Percentiles rank a stretch among this genome's conserved stretches.
Evolutionary conservation across 2,329 filamentous ascomycete species (phyloP).

Genomic region (Hypoxylon sp.): DNA sequence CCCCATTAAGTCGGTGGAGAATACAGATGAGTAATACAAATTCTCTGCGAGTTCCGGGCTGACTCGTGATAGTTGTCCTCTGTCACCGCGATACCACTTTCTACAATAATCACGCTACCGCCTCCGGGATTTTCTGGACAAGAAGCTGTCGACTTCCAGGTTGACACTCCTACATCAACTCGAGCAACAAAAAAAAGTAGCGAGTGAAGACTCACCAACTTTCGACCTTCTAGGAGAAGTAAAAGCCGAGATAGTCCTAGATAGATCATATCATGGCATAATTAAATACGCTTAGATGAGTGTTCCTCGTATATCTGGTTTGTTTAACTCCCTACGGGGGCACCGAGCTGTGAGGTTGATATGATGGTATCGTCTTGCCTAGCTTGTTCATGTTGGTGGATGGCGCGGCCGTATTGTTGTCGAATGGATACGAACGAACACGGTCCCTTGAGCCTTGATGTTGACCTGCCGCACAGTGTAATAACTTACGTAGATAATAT

Average conservation of each 20-base stretch:
- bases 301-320: conserved; percentile 1
- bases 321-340: conserved; percentile 2
- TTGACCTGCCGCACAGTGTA: conserved; percentile 20
- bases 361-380: conserved; percentile 21
- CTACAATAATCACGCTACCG: conserved; percentile 5
- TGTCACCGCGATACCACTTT: conserved; percentile 12
- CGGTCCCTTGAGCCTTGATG: conserved; percentile 33
- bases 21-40: conserved; percentile 24
- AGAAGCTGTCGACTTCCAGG: not conserved
- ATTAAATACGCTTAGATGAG: conserved; percentile 6
- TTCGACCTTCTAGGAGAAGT: conserved; percentile 9
- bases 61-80: conserved; percentile 1
- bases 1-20: conserved; percentile 1
- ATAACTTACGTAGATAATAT: conserved; percentile 26
- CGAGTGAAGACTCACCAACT: not conserved
- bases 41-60: conserved; percentile 10
- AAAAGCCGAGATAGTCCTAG: not conserved
- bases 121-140: conserved; percentile 12
- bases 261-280: conserved; percentile 13
- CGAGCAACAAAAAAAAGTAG: not conserved
- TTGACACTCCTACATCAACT: conserved; percentile 5
- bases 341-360: conserved; percentile 22
- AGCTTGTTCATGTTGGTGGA: conserved; percentile 11
- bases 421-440: conserved; percentile 16
- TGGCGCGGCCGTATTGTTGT: conserved; percentile 29